Base-by-base conservation (phyloP, 768 basidiomycete species). In the Boletus rubescentipes region DNA sequence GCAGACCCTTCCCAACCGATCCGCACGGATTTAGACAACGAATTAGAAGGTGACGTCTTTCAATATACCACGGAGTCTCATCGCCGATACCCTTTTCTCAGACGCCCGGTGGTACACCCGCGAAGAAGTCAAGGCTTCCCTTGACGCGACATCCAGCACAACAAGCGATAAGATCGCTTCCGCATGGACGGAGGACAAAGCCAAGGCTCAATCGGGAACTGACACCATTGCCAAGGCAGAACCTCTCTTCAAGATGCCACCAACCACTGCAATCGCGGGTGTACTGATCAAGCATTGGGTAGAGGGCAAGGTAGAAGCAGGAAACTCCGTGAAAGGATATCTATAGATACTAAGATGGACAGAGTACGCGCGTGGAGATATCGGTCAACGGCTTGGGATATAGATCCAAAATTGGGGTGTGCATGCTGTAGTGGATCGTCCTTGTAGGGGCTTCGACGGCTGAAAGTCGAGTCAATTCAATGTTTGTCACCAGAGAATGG, bases 51-150 rank as follows among this genome's bases (percentile, higher is more conserved):
- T 89, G 10, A 12, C 3, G 5, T 15, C 41, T 23, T 38, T 20
- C 29, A 38, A 35, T 34, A 35, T 18, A n/a, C 26, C 23, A 14
- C 31, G 18, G 21, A 0, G 42, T 34, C 45, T 32, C 37, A 35
- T 46, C 20, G n/a, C 39, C 58, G 43, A 59, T 40, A 11, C 9
- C 15, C 16, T 35, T n/a, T 64, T 26, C 44, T 12, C 63, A 94
- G 94, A 98, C 65, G 94, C 93, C 2, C 81, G 80, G 42, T 99
- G 92, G 92, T 97, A 85, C 72, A 85, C 86, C 11, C 84, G 89
- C 4, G 80, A 81, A 16, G 85, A 93, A 61, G 77, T 98, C 32
- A 70, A 80, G 7, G 71, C 75, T 0, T 82, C 93, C 8, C 74
- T 97, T 18, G 9, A 53, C 45, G 8, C 62, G 49, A 26, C 65